Base-by-base conservation (phyloP, 306 rosid genomes). In the Vigna hirtella region DNA sequence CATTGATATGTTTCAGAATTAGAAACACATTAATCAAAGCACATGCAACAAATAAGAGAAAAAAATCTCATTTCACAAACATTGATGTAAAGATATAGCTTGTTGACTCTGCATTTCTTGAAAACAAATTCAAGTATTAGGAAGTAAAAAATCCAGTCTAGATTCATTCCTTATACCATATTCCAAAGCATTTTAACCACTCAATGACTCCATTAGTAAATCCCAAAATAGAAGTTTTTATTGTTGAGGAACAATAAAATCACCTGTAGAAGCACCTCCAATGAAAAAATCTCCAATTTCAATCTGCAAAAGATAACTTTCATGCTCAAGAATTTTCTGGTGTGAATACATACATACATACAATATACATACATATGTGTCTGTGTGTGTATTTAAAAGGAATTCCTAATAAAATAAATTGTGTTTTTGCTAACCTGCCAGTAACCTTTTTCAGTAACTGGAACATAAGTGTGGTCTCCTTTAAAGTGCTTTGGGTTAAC, bases 231-330 rank as follows among this genome's bases (percentile, higher is more conserved):
- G 7, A 45, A 70, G 16, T 69, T 58, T 74, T 45, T 9, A 73
- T 22, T 13, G 55, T 79, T 30, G 65, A 68, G 64, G 66, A 38
- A 63, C n/a, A 56, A 61, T 22, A 53, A 56, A 74, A 10, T 86
- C 86, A 93, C 98, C 98, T 82, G 98, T 93, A 76, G 98, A 91
- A 73, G 66, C 69, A 80, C 80, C 89, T 28, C 93, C 97, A 20
- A 93, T 73, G 59, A 78, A 73, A 84, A 93, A 79, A 77, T 90
- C 98, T 34, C 93, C 98, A 85, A 93, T 86, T 82, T 87, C 92
- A 72, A 93, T 76, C 98, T 93, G 98, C 83, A 81, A 66, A 53
- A 47, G 28, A 48, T 66, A 65, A 52, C 43, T 59, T 52, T 53
- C 12, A 20, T 20, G 15, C 15, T 70, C 22, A 51, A 53, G 17